Evolutionary conservation across 352 stramenopile species (phyloP), one percentile per base, ranked within the genome.

Genomic region (Albugo candida): DNA sequence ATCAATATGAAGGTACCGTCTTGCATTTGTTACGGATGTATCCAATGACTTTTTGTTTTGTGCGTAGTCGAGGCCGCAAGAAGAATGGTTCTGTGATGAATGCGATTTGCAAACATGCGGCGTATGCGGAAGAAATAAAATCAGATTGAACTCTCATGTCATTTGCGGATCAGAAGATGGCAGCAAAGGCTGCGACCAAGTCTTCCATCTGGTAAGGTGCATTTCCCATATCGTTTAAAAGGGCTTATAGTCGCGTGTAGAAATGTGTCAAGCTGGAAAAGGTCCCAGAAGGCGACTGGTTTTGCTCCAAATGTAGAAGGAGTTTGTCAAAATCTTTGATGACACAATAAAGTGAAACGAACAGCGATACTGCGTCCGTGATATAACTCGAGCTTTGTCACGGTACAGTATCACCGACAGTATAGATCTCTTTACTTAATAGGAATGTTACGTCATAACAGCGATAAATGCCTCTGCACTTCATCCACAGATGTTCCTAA

Each of bases 141-240:
- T 93, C 47, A 74, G 76, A 1, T 63, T 93, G n/a, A 75, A 93
- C 47, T 81, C 79, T 44, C 79, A 93, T 37, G 80, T 93, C 17
- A 92, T 93, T 44, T 93, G 81, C 48, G 81, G 81, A 16, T 87
- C 76, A 2, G 81, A 93, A 53, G 81, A 92, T 38, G 81, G 78
- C 18, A 79, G 74, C 1, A 81, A 77, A 53, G 81, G 81, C 51
- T 93, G 81, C 34, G 81, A 92, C 45, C 64, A 65, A 20, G 70
- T 93, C 16, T 93, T 93, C 59, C 81, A 93, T 34, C 61, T 93
- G 64, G 81, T 93, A 68, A 20, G 52, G 40, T 4, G 13, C 14
- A 11, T 10, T 38, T 3, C 13, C 18, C 37, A 24, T 14, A 6
- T 18, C 37, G 20, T 2, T 39, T 2, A 18, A 51, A 51, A 24